Percentiles rank a stretch among this genome's conserved stretches.
Conservation (phyloP, 305 asterid species). For the Fraxinus latifolia region DNA sequence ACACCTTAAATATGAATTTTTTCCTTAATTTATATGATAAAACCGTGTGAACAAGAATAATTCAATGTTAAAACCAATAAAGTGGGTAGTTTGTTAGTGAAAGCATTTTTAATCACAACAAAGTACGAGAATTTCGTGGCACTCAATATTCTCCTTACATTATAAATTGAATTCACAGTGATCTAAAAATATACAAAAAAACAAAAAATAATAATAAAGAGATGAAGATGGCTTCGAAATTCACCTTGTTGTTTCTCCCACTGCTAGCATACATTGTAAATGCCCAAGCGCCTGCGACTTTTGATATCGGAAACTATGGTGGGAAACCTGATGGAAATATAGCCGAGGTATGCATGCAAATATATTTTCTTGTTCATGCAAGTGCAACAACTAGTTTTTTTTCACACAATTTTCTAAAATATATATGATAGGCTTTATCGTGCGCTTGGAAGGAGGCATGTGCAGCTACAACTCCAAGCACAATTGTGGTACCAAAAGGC, state of each 20-base stretch:
- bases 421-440: slow-evolving; percentile 12
- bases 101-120: background rate
- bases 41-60: background rate
- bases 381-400: too few species aligned
- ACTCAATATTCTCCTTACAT: background rate
- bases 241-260: background rate
- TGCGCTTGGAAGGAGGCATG: slow-evolving; percentile 29
- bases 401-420: background rate
- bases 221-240: background rate
- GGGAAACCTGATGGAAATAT: slow-evolving; percentile 17
- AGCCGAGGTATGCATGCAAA: slow-evolving; percentile 13
- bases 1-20: too few species aligned
- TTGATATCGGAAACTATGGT: slow-evolving; percentile 21
- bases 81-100: background rate
- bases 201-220: background rate
- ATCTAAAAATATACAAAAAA: background rate
- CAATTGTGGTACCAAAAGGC: slow-evolving; percentile 25
- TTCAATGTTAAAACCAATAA: background rate
- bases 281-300: background rate
- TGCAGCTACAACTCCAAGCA: slow-evolving; percentile 18
- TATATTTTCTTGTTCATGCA: too few species aligned
- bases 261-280: background rate
- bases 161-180: background rate
- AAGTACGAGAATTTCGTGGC: background rate
- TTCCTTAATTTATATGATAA: too few species aligned